Base-by-base conservation (phyloP, 805 yeast genomes). In the Yarrowia sp. region DNA sequence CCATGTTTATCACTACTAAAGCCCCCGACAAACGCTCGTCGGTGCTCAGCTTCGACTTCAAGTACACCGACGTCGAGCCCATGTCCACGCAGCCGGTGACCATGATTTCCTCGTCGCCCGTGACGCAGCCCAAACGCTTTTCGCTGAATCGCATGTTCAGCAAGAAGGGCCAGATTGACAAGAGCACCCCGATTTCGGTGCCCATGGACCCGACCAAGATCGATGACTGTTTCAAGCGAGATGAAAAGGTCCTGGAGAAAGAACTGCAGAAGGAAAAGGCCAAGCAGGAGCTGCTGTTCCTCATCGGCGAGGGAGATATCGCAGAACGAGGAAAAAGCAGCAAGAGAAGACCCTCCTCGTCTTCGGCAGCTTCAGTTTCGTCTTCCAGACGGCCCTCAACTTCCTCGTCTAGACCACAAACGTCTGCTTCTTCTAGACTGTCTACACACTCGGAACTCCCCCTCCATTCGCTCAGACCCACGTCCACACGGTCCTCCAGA, bases 41-140 rank as follows among this genome's bases (percentile, higher is more conserved):
- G 35, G 59, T 53, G 45, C 46, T 42, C n/a, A 16, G 32, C 46
- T 56, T 59, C 16, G 65, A 59, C 16, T 42, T 43, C 65, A 59
- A 59, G 65, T 59, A 59, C 42, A 43, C 65, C n/a, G 65, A 59
- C 65, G 65, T 59, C 3, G 65, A n/a, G 14, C 16, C 65, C 52
- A 32, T 45, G 50, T 59, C 65, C 2, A 59, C 65, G 32, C 65
- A 45, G 32, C 65, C 65, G 36, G 65, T 59, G 8, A 59, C 65
- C 35, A 59, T 59, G 65, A 45, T 59, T 9, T 59, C 52, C 8
- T 59, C 65, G 5, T 26, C 52, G 8, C 52, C 65, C 1, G 65
- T 45, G 41, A 4, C 65, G 3, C 41, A 43, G 52, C 41, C 52
- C 19, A 32, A 35, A 12, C 65, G 65, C 5, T 59, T 59, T 9